These are phyloP conservation scores for Botrytis medusae DNA, from an alignment of 2,329 filamentous ascomycete genomes.

Conservation along the genomic window DNA sequence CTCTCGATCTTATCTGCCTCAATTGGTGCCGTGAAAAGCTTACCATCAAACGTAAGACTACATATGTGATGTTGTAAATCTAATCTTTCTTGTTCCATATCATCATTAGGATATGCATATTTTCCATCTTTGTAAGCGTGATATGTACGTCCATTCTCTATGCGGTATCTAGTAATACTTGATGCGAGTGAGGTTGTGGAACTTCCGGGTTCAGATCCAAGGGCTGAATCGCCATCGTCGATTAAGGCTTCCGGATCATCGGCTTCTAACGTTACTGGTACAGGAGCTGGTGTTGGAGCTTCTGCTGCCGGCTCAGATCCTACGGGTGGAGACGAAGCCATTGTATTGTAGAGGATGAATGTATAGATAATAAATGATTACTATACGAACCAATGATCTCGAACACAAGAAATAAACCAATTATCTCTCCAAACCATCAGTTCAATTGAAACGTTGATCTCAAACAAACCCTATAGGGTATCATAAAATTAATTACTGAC, in stretches of 20 bases:
- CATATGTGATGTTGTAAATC: constrained; percentile 31
- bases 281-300: neutral
- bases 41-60: constrained; percentile 7
- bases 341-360: neutral
- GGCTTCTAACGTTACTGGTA: constrained; percentile 13
- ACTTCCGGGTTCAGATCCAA: constrained; percentile 14
- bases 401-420: neutral
- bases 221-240: constrained; percentile 9
- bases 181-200: constrained; percentile 32
- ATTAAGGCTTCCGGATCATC: neutral
- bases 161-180: constrained; percentile 41
- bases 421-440: neutral
- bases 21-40: constrained; percentile 3
- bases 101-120: constrained; percentile 53
- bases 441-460: neutral
- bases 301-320: neutral
- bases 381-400: neutral
- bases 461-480: neutral
- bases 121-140: constrained; percentile 37
- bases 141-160: constrained; percentile 45
- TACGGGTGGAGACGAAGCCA: neutral
- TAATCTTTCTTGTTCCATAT: constrained; percentile 55
- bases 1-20: neutral
- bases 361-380: neutral
- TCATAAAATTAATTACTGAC: neutral